A percentile compares a stretch with the other conserved stretches of the same genome.
Evolutionary conservation across 2,329 filamentous ascomycete genomes (phyloP).

Genomic region (Fonsecaea pedrosoi): DNA sequence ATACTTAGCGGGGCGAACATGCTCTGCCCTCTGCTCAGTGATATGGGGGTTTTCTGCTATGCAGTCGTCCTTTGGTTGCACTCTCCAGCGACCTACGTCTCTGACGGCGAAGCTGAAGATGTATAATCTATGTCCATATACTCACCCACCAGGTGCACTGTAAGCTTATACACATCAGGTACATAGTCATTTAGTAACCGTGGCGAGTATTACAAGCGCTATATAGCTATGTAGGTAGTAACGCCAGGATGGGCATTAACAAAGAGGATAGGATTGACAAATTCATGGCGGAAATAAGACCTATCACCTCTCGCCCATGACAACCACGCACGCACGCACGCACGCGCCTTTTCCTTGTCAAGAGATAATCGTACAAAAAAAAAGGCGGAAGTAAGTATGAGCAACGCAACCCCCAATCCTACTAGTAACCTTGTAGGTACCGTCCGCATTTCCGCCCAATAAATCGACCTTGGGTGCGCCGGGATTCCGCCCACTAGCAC

Average conservation of each 20-base stretch:
- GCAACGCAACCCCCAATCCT: too few relatives aligned
- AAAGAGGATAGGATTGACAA: background rate
- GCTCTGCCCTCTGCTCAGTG: background rate
- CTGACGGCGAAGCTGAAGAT: background rate
- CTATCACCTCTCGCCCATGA: too few relatives aligned
- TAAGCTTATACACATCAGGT: background rate
- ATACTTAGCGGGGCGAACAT: background rate
- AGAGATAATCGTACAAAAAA: too few relatives aligned
- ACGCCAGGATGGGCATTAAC: background rate
- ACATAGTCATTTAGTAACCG: background rate
- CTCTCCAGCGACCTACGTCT: background rate
- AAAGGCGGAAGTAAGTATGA: too few relatives aligned
- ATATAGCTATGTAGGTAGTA: background rate
- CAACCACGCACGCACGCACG: too few relatives aligned
- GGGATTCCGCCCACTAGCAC: too few relatives aligned
- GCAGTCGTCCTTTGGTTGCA: background rate
- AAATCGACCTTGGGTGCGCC: too few relatives aligned
- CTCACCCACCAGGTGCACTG: background rate
- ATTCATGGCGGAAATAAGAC: too few relatives aligned
- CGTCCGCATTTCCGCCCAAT: too few relatives aligned
- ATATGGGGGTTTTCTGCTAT: background rate
- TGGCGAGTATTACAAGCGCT: background rate
- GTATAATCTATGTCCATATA: background rate
- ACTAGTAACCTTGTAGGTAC: too few relatives aligned
- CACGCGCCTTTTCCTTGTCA: too few relatives aligned